Evolutionary conservation across 306 rosid genomes (phyloP).

Genomic region (Cicer cuneatum): DNA sequence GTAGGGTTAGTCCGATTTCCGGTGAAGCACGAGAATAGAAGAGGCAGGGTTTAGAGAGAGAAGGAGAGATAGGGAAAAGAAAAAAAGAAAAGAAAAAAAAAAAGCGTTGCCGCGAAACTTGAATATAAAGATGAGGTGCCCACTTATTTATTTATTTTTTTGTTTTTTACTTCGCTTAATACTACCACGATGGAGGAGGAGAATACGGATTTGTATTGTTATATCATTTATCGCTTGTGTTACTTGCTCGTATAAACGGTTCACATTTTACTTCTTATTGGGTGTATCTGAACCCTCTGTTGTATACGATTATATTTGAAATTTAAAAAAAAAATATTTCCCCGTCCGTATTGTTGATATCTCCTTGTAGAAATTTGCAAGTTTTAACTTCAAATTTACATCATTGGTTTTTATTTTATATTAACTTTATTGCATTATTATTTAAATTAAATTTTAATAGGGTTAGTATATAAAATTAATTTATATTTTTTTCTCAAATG

Average conservation of each 20-base stretch:
- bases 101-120: conserved; percentile 88
- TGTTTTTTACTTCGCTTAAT: background rate
- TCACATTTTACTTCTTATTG: background rate
- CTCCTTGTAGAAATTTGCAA: no score
- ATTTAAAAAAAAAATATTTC: conserved; percentile 18
- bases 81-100: background rate
- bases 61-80: conserved; percentile 30
- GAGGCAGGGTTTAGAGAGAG: conserved; percentile 43
- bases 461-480: no score
- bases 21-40: conserved; percentile 36
- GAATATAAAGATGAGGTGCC: conserved; percentile 51
- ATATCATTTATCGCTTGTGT: conserved; percentile 32
- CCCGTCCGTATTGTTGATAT: background rate
- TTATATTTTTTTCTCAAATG: no score
- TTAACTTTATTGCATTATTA: no score
- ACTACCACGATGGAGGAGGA: conserved; percentile 54
- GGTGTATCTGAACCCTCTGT: background rate
- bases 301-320: conserved; percentile 63
- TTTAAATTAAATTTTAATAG: no score
- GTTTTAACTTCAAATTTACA: no score
- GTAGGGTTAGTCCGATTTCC: conserved; percentile 52
- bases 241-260: background rate
- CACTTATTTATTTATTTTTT: conserved; percentile 46
- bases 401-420: no score
- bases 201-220: conserved; percentile 43